Evolutionary conservation across 1,284 basidiomycete genomes (phyloP), one percentile per base, ranked within the genome.

Genomic region (Coriolopsis trogii): DNA sequence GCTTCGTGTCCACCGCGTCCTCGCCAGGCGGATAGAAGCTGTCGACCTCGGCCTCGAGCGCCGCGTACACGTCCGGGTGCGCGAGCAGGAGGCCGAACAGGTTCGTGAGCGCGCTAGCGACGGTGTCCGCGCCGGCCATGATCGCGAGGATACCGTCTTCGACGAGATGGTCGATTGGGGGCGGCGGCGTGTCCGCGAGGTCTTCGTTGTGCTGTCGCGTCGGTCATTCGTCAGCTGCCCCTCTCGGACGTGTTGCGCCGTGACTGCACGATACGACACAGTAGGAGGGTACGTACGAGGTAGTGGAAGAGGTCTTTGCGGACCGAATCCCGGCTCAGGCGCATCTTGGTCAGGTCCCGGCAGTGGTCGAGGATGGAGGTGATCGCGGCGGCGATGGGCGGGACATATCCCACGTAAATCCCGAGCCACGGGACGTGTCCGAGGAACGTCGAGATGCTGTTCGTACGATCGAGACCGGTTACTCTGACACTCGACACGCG

Each of bases 41-140:
- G 36, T 70, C 69, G 9, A 70, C 58, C 42, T 71, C 70, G 4
- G 50, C 53, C 26, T 60, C 62, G 0, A 69, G 46, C 15, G 56
- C 55, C n/a, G 52, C 44, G 36, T 63, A 62, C 9, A 47, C 49
- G 7, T 49, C 58, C 16, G 56, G 62, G 40, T 63, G 48, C 21
- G 51, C 42, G 23, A 67, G 34, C 9, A 69, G 52, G 47, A 52
- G 58, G 37, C 56, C 63, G 31, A 69, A 24, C 10, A 64, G 16
- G n/a, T 46, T 59, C 16, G 55, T 45, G 8, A 69, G 48, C 7
- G 58, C 49, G 21, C 49, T 55, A 15, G 63, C 50, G 2, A 64
- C 66, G 2, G 70, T 72, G 45, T 72, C 70, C 12, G 70, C 65
- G 23, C 70, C 70, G 13, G 64, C 64, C 20, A 64, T 54, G 24